phyloP scores from a whole-genome alignment of 768 basidiomycete species.

The Megacollybia marginata region DNA sequence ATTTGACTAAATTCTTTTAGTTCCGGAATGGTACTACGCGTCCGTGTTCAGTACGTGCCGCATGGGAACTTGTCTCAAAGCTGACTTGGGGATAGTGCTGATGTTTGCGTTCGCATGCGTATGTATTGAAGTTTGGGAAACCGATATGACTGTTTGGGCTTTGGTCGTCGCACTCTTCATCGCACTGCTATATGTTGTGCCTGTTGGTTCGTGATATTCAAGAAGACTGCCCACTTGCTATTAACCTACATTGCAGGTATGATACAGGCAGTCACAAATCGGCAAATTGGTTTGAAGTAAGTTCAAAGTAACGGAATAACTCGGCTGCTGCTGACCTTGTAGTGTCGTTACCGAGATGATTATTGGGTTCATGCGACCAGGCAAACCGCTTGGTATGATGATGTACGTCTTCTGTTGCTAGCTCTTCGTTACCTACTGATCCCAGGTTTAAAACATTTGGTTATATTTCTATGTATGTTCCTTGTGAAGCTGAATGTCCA shows the following conservation, averaged over 20 bases:
- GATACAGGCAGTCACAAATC: conserved; percentile 33
- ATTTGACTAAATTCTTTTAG: conserved; percentile 19
- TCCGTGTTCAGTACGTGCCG: conserved; percentile 26
- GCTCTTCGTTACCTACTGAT: background rate
- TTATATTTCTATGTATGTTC: conserved; percentile 2
- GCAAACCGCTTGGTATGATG: conserved; percentile 30
- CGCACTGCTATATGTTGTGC: conserved; percentile 25
- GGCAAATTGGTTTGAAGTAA: conserved; percentile 24
- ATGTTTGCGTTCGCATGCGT: conserved; percentile 28
- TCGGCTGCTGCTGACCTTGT: conserved; percentile 5
- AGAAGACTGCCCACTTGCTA: background rate
- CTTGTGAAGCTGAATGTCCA: conserved; percentile 12
- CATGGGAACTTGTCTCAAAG: conserved; percentile 1
- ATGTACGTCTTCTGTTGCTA: conserved; percentile 10
- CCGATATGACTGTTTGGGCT: conserved; percentile 34
- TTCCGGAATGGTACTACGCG: conserved; percentile 49
- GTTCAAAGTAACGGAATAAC: conserved; percentile 19
- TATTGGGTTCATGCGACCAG: conserved; percentile 29
- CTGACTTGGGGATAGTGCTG: conserved; percentile 8
- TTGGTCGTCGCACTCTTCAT: conserved; percentile 18
- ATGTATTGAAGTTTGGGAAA: conserved; percentile 28
- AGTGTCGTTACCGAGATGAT: conserved; percentile 32
- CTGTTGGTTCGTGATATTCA: conserved; percentile 20
- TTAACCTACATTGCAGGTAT: conserved; percentile 16
- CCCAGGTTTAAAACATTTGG: background rate